Evolutionary conservation across 306 rosid genomes (phyloP).

Genomic region (Trifolium pratense): DNA sequence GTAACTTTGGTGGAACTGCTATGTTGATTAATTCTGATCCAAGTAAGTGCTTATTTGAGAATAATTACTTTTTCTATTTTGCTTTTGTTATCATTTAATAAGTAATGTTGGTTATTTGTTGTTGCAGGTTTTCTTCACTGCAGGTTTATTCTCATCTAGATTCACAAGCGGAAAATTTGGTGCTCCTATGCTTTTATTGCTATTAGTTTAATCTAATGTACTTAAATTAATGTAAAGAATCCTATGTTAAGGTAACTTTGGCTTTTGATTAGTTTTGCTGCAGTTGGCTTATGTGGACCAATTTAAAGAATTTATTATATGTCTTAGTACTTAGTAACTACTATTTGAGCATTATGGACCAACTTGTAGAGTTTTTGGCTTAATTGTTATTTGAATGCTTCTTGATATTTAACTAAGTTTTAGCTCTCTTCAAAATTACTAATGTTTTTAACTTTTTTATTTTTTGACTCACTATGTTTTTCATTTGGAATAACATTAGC

Average conservation of each 20-base stretch:
- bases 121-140: constrained; percentile 85
- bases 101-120: constrained; percentile 6
- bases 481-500: not conserved
- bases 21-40: constrained; percentile 88
- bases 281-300: constrained; percentile 35
- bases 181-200: constrained; percentile 1
- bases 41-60: constrained; percentile 53
- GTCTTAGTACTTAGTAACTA: constrained; percentile 1
- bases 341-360: constrained; percentile 24
- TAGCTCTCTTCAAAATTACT: constrained; percentile 5
- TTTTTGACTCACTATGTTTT: not conserved
- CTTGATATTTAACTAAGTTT: constrained; percentile 25
- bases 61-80: no score
- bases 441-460: no score
- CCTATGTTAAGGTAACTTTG: constrained; percentile 43
- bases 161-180: constrained; percentile 28
- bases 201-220: constrained; percentile 4
- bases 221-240: constrained; percentile 37
- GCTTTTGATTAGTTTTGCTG: constrained; percentile 32
- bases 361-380: constrained; percentile 6
- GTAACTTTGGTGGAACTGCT: constrained; percentile 89
- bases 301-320: constrained; percentile 10
- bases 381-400: constrained; percentile 32
- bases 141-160: constrained; percentile 68
- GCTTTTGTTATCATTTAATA: not conserved